phyloP scores from a whole-genome alignment of 2,329 filamentous ascomycete genomes.

The Anthostomella pinea region DNA sequence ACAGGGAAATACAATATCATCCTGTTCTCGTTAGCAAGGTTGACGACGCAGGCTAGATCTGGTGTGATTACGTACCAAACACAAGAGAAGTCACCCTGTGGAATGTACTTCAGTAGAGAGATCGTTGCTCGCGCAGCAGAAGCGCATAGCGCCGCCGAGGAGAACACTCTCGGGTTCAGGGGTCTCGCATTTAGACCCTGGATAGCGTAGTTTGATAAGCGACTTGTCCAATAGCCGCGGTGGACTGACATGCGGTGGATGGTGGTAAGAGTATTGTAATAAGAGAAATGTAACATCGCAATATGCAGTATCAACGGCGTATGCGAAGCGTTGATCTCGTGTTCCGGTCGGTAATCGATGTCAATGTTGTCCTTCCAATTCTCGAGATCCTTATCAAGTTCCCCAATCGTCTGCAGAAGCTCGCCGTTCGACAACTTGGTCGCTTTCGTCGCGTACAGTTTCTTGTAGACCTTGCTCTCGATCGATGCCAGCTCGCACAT shows the following conservation, averaged over 20 bases:
- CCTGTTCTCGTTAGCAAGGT: conserved; percentile 41
- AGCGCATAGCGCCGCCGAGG: conserved; percentile 88
- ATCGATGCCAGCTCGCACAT: conserved; percentile 92
- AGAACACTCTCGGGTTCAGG: conserved; percentile 90
- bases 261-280: conserved; percentile 96
- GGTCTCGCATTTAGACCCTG: conserved; percentile 88
- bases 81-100: conserved; percentile 89
- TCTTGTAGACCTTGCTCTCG: conserved; percentile 90
- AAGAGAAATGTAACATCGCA: conserved; percentile 91
- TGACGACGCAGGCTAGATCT: neutral
- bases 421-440: conserved; percentile 90
- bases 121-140: conserved; percentile 91
- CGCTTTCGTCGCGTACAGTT: conserved; percentile 88
- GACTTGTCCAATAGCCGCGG: conserved; percentile 96
- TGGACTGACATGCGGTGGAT: conserved; percentile 99
- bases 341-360: conserved; percentile 92
- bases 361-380: conserved; percentile 97
- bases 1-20: conserved; percentile 96
- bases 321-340: conserved; percentile 91
- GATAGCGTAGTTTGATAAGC: conserved; percentile 91
- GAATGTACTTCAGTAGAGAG: conserved; percentile 91
- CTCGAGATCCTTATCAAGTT: conserved; percentile 85
- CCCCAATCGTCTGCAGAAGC: conserved; percentile 90
- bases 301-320: conserved; percentile 93
- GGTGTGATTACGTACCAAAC: conserved; percentile 72